Base-by-base conservation (phyloP, 2,329 filamentous ascomycete genomes). In the Diaporthe australafricana region DNA sequence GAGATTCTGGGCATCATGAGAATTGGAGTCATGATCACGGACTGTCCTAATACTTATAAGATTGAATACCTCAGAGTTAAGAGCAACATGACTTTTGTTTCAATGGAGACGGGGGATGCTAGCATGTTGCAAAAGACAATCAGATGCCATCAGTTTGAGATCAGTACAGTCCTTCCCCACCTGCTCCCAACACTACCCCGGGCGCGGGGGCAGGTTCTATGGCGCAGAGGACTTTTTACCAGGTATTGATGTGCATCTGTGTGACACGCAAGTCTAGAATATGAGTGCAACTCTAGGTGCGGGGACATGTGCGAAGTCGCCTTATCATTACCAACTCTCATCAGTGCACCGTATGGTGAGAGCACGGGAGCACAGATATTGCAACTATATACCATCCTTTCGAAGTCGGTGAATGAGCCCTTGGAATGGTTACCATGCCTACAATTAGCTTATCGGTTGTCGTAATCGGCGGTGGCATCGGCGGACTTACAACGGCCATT, bases 391-490 rank as follows among this genome's bases (percentile, higher is more conserved):
- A 35, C 12, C 11, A 20, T 11, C 42, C 56, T 48, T 25, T 38
- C 47, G 20, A 48, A 38, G 40, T 32, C 27, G 42, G 17, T 20
- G 20, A 17, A 48, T 35, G 17, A 35, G 27, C 57, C 40, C 6
- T 25, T 20, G 3, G 11, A 35, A 48, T 63, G 42, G 11, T 22
- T 63, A 20, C 27, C 5, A 63, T 63, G 60, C 20, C 27, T 38
- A 16, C 60, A 35, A 35, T 6, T 17, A 48, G 42, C 42, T 38
- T 63, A 48, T 48, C 60, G 30, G 60, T 63, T 12, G 42, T 48
- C n/a, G 20, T 63, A 27, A 38, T 63, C n/a, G 60, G 60, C 16
- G 60, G 60, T 25, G 60, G 60, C 60, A 63, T 63, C 42, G 42
- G 60, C 27, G 60, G 60, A 17, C 30, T 63, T 20, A 38, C 60